Conservation (phyloP, 2,329 filamentous ascomycete species). For the Ophiostoma angusticollis region DNA sequence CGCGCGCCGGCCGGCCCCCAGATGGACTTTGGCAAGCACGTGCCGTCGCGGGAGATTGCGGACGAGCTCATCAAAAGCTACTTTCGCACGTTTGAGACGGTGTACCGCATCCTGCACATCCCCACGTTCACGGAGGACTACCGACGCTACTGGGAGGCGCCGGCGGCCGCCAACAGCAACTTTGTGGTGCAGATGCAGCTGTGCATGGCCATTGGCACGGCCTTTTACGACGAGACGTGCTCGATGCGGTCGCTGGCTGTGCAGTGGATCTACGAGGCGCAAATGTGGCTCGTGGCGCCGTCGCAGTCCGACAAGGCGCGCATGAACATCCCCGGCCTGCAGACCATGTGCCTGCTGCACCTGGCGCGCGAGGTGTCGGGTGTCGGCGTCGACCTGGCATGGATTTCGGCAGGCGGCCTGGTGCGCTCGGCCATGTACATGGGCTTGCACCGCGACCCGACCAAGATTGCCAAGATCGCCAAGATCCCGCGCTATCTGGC, state of each 20-base stretch:
- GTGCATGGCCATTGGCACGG: constrained; percentile 37
- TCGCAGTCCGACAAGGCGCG: constrained; percentile 33
- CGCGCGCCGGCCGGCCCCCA: constrained; percentile 17
- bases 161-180: constrained; percentile 24
- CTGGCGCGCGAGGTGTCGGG: constrained; percentile 32
- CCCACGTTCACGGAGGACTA: constrained; percentile 45
- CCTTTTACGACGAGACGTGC: constrained; percentile 32
- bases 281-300: constrained; percentile 32
- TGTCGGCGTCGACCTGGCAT: constrained; percentile 33
- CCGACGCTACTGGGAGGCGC: constrained; percentile 33
- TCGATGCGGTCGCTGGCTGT: constrained; percentile 29
- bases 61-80: constrained; percentile 41
- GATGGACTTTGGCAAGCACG: constrained; percentile 26
- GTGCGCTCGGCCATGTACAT: constrained; percentile 34
- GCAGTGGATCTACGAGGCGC: constrained; percentile 40
- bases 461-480: constrained; percentile 25
- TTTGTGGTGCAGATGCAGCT: constrained; percentile 43
- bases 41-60: constrained; percentile 28
- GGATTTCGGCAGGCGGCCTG: constrained; percentile 32
- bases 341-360: constrained; percentile 38
- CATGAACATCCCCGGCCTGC: constrained; percentile 35
- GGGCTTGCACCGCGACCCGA: constrained; percentile 38
- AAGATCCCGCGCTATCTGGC: constrained; percentile 22
- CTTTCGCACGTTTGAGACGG: constrained; percentile 42
- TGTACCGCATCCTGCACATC: constrained; percentile 43